These are phyloP conservation scores for Daucus carota DNA, from an alignment of 129 eudicot species.

Conservation along the genomic window DNA sequence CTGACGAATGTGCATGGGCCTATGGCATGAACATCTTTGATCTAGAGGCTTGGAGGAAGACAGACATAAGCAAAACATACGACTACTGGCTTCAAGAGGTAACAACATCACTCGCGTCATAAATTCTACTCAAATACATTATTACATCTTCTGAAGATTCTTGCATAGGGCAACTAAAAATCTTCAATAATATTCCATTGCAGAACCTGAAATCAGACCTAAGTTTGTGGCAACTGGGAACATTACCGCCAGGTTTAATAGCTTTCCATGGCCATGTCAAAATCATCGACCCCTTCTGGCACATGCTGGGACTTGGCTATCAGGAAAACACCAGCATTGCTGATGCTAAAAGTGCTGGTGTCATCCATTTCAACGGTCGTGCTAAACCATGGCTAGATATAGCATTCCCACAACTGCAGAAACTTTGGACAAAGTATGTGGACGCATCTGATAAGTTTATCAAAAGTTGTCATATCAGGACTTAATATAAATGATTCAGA, in stretches of 20 bases:
- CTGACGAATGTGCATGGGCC: constrained; percentile 98
- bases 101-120: not conserved
- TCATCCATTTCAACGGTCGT: constrained; percentile 83
- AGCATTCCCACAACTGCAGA: constrained; percentile 68
- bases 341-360: constrained; percentile 76
- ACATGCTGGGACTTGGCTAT: constrained; percentile 93
- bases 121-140: not conserved
- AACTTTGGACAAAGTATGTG: constrained; percentile 75
- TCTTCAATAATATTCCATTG: constrained; percentile 5
- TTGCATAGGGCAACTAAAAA: not conserved
- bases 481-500: constrained; percentile 24
- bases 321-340: constrained; percentile 73
- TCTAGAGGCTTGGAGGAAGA: constrained; percentile 80
- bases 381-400: constrained; percentile 98
- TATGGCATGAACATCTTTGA: constrained; percentile 95
- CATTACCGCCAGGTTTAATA: constrained; percentile 91
- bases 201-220: constrained; percentile 92
- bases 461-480: constrained; percentile 65
- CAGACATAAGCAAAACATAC: constrained; percentile 72
- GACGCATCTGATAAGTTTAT: constrained; percentile 74
- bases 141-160: not conserved
- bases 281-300: constrained; percentile 74
- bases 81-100: constrained; percentile 82
- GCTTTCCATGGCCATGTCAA: constrained; percentile 90
- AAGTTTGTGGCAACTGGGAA: constrained; percentile 96